These are phyloP conservation scores for Streptanthus diversifolius DNA, from an alignment of 345 rosid genomes.

Conservation along the genomic window DNA sequence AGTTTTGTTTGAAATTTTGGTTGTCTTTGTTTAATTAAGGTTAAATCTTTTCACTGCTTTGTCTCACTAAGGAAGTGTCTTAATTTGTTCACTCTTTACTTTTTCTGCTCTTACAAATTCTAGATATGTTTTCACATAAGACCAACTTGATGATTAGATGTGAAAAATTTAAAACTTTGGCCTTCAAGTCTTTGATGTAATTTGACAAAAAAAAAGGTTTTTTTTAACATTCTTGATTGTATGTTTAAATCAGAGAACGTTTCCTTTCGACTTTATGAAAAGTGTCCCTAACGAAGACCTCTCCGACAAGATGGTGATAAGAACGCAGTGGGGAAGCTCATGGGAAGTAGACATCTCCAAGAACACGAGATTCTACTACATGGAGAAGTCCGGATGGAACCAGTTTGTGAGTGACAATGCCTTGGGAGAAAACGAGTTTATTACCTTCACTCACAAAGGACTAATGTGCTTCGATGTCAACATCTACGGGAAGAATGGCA, in stretches of 20 bases:
- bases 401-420: constrained; percentile 28
- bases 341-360: constrained; percentile 16
- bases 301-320: constrained; percentile 24
- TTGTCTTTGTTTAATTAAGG: too few relatives aligned
- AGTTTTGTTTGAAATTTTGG: too few relatives aligned
- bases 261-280: constrained; percentile 14
- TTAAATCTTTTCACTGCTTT: neutral
- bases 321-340: constrained; percentile 7
- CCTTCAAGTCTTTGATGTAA: neutral
- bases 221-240: neutral
- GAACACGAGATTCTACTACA: constrained; percentile 13
- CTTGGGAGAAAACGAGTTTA: constrained; percentile 24
- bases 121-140: too few relatives aligned
- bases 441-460: constrained; percentile 18
- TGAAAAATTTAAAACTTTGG: neutral
- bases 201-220: neutral
- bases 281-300: neutral
- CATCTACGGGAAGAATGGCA: constrained; percentile 9
- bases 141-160: too few relatives aligned
- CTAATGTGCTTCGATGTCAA: constrained; percentile 13
- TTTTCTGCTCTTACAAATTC: too few relatives aligned
- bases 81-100: neutral
- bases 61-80: neutral
- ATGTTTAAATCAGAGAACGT: constrained; percentile 15
- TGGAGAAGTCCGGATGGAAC: constrained; percentile 33